Evolutionary conservation across 176 grass and related monocot genomes (phyloP), one percentile per base, ranked within the genome.

Genomic region (Musa acuminata): DNA sequence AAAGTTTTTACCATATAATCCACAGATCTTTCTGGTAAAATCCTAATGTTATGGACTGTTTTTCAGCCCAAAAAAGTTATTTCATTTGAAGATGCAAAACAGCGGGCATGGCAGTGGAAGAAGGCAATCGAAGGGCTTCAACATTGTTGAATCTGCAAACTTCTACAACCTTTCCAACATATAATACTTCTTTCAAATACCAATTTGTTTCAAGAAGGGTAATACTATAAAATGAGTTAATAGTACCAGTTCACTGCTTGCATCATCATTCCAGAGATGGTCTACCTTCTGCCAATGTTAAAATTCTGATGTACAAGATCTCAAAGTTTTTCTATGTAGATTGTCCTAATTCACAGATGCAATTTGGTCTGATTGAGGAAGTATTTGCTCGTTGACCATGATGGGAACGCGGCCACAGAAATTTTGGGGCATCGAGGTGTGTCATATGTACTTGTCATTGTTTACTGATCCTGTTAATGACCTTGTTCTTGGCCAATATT

Each of bases 51-150:
- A 27, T 17, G 14, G 8, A 51, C 17, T 69, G 2, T 55, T 49
- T 51, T 64, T 73, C 84, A 99, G 96, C 88, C 96, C 19, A 99
- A 91, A 81, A 99, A 99, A 85, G 88, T 95, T 63, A 82, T 88
- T 9, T 76, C 85, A 49, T 91, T 99, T 84, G 96, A 99, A 80
- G 96, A 99, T 75, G 72, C 78, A 20, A 99, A 99, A 64, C 83
- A 92, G 49, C 87, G 90, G 17, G 96, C 96, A 63, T 90, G 90
- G 84, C 91, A 99, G 77, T 99, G 96, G 96, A 99, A 99, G 84
- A 91, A 84, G 27, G 88, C 88, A 64, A 92, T 99, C 64, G 96
- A 99, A 95, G 96, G 86, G 58, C 83, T 99, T 21, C 96, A 95
- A 66, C 75, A 79, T 27, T 22, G 69, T 69, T 80, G 80, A 68